Evolutionary conservation across 495 filamentous ascomycete genomes (phyloP), one percentile per base, ranked within the genome.

Genomic region (Penicillium subrubescens): DNA sequence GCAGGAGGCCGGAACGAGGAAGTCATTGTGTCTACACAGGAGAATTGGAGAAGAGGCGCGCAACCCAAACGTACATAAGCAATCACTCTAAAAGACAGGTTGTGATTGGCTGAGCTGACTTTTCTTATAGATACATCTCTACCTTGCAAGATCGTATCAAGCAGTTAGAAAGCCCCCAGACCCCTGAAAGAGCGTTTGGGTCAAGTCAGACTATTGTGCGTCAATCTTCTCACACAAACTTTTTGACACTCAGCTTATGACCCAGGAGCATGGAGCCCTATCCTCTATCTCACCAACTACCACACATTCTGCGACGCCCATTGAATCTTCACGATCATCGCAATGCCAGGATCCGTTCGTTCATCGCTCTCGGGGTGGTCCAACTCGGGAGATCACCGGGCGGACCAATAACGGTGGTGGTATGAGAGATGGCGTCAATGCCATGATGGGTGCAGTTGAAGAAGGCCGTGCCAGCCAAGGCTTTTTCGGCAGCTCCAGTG

Each of bases 401-500:
- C 6, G 11, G 6, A 52, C 17, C 14, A 25, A 56, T 37, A 31
- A 35, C n/a, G 19, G 33, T 8, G 31, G 19, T 21, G 23, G 29
- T 21, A 56, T 37, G 33, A 56, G 31, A 29, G 70, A 72, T 37
- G 74, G 77, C 0, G 75, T 79, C 4, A 79, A 77, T 61, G 75
- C 77, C 2, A 79, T 79, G 75, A 75, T 79, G 75, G 77, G 75
- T 12, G 68, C 74, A 0, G 70, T 79, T 8, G 75, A 75, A 56
- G 75, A 76, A 66, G 76, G 73, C 19, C 71, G 67, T 10, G 70
- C 69, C 17, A 73, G 65, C 4, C 75, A 77, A 33, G 77, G 74
- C 2, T 77, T 77, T 46, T 77, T 77, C 51, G 77, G 74, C 31
- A 78, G 74, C 65, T 77, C 75, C 5, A 78, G 73, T 50, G 75